A percentile compares a stretch with the other conserved stretches of the same genome.
Evolutionary conservation across 495 filamentous ascomycete species (phyloP).

Genomic region (Elasticomyces elasticus): DNA sequence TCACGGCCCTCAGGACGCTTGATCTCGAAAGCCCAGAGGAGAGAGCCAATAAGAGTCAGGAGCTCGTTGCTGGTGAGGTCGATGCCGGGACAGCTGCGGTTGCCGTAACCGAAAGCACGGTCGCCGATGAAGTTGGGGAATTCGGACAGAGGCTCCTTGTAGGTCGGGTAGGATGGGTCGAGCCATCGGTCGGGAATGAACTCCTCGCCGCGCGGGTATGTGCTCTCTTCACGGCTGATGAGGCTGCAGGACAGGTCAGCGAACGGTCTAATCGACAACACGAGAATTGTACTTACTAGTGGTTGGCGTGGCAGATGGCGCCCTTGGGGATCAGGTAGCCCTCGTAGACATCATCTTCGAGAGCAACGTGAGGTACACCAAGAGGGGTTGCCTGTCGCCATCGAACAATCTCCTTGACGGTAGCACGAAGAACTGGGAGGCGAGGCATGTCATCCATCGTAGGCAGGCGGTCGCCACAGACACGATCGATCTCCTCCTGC

Average conservation of each 20-base stretch:
- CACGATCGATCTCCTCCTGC: conserved; percentile 46
- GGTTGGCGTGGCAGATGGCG: conserved; percentile 35
- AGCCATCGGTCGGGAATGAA: conserved; percentile 45
- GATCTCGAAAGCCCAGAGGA: conserved; percentile 51
- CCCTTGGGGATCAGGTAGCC: conserved; percentile 39
- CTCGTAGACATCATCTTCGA: conserved; percentile 24
- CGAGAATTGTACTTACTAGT: conserved; percentile 11
- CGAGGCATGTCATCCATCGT: conserved; percentile 27
- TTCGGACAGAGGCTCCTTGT: conserved; percentile 26
- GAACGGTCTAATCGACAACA: background rate
- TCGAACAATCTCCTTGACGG: conserved; percentile 51
- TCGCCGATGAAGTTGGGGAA: conserved; percentile 41
- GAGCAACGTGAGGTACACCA: conserved; percentile 17
- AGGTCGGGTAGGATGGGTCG: conserved; percentile 35
- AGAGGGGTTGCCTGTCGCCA: conserved; percentile 39
- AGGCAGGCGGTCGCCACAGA: conserved; percentile 36
- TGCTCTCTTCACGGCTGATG: conserved; percentile 13
- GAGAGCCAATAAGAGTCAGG: conserved; percentile 46
- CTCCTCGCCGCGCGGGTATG: conserved; percentile 34
- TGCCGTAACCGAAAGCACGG: conserved; percentile 40
- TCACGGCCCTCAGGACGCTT: conserved; percentile 8
- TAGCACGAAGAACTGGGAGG: conserved; percentile 40
- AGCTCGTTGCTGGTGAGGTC: conserved; percentile 43
- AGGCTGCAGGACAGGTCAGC: conserved; percentile 10
- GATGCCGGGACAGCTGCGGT: conserved; percentile 42